Evolutionary conservation across 2,329 filamentous ascomycete species (phyloP).

Genomic region (Fragosphaeria purpurea): DNA sequence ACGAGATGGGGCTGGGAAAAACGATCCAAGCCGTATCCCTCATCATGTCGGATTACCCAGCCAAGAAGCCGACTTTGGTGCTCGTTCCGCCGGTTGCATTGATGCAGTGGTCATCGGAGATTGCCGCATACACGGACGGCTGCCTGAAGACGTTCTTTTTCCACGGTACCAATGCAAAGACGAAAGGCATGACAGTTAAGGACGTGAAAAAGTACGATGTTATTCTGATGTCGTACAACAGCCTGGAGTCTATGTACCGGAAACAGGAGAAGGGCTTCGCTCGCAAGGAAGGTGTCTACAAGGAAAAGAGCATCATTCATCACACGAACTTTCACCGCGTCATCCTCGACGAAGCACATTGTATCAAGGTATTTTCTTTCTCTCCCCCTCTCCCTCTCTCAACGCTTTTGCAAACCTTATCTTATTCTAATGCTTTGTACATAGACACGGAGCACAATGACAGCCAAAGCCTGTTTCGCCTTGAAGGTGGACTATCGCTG

Average conservation of each 20-base stretch:
- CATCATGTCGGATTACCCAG: constrained; percentile 95
- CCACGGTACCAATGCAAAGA: constrained; percentile 76
- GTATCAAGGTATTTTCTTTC: constrained; percentile 58
- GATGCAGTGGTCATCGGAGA: constrained; percentile 89
- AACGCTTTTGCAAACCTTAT: too few species aligned
- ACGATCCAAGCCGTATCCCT: constrained; percentile 96
- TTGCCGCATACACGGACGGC: constrained; percentile 72
- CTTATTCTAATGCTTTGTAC: neutral
- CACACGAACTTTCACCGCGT: constrained; percentile 79
- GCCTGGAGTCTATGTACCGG: constrained; percentile 81
- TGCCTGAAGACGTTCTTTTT: constrained; percentile 84
- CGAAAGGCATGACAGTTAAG: constrained; percentile 64
- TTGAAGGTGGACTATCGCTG: constrained; percentile 82
- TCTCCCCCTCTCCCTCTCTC: neutral
- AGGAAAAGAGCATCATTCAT: constrained; percentile 73
- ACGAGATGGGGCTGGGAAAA: constrained; percentile 98
- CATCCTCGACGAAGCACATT: constrained; percentile 79
- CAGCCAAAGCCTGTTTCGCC: constrained; percentile 90
- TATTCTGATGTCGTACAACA: constrained; percentile 94
- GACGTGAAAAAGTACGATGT: constrained; percentile 79
- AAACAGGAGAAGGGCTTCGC: constrained; percentile 88
- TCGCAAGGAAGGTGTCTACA: constrained; percentile 69
- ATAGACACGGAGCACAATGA: constrained; percentile 68
- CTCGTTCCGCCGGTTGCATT: constrained; percentile 86
- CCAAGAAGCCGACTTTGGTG: constrained; percentile 71